Percentiles rank a stretch among this genome's conserved stretches.
Evolutionary conservation across 2,329 filamentous ascomycete species (phyloP).

Genomic region (Purpureocillium lavendulum): DNA sequence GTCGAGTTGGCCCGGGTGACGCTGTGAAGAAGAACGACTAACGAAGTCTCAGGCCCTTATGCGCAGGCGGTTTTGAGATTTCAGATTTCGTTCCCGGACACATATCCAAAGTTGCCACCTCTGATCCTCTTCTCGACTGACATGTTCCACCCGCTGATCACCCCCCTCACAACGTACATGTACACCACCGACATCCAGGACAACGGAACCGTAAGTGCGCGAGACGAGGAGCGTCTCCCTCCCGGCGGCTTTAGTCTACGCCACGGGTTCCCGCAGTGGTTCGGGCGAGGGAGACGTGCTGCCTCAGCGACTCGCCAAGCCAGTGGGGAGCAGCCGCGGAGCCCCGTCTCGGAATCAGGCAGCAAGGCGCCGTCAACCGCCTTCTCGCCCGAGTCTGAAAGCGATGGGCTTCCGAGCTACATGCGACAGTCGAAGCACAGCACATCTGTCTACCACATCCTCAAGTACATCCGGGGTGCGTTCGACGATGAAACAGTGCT

Average conservation of each 20-base stretch:
- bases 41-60: constrained; percentile 63
- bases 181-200: constrained; percentile 74
- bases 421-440: constrained; percentile 31
- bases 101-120: constrained; percentile 72
- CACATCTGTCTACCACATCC: constrained; percentile 55
- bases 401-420: constrained; percentile 24
- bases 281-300: constrained; percentile 49
- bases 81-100: constrained; percentile 76
- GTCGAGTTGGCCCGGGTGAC: too few relatives aligned
- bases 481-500: constrained; percentile 74
- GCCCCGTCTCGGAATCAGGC: constrained; percentile 15
- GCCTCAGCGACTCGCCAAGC: constrained; percentile 28
- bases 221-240: constrained; percentile 73
- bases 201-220: constrained; percentile 71
- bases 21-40: neutral
- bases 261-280: constrained; percentile 89
- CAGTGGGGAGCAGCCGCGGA: constrained; percentile 27
- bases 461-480: constrained; percentile 73
- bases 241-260: constrained; percentile 85
- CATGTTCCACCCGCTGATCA: constrained; percentile 89
- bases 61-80: constrained; percentile 81
- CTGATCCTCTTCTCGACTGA: constrained; percentile 84
- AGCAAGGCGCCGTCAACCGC: constrained; percentile 8
- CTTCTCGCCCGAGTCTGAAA: constrained; percentile 20
- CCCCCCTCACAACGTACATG: constrained; percentile 88